Base-by-base conservation (phyloP, 1,284 basidiomycete genomes). In the Ustilago curta region DNA sequence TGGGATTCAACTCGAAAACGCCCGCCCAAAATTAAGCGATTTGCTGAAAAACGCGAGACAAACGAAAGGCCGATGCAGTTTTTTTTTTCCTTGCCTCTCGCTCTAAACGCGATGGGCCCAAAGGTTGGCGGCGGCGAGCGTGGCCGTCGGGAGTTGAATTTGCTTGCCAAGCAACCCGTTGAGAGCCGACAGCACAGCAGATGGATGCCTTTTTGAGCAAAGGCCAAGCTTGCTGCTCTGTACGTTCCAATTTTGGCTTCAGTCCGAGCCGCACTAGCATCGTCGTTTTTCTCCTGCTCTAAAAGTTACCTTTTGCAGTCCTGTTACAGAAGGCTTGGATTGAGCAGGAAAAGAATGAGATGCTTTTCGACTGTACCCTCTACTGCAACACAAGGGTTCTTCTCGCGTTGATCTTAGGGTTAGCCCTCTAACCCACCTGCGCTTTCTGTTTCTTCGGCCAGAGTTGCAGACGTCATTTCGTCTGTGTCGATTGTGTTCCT, bases 401-500 rank as follows among this genome's bases (percentile, higher is more conserved):
- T n/a, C n/a, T 43, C 21, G 42, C n/a, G 48, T 50, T 37, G 48
- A 50, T 50, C 48, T n/a, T n/a, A n/a, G n/a, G n/a, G n/a, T n/a
- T n/a, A n/a, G n/a, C 32, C 32, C 18, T 29, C 29, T 18, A 31
- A 21, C 42, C 21, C 42, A 19, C 42, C n/a, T 43, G n/a, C 18
- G 18, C 39, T 42, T 32, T 12, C 11, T 37, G 2, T 16, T 16
- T 37, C 12, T 16, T 16, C 16, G 12, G 35, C 35, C 11, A 37
- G 32, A 37, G 35, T 9, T 14, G 35, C 35, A 37, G 35, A 14
- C 11, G 31, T 32, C 35, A 14, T 37, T 37, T 37, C 14, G 14
- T 37, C 35, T 37, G 35, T 37, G 35, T 14, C 3, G 35, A 12
- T 14, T n/a, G n/a, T n/a, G n/a, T n/a, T n/a, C n/a, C n/a, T n/a